These are phyloP conservation scores for Ilyonectria mors-panacis DNA, from an alignment of 2,329 filamentous ascomycete genomes.

Conservation along the genomic window DNA sequence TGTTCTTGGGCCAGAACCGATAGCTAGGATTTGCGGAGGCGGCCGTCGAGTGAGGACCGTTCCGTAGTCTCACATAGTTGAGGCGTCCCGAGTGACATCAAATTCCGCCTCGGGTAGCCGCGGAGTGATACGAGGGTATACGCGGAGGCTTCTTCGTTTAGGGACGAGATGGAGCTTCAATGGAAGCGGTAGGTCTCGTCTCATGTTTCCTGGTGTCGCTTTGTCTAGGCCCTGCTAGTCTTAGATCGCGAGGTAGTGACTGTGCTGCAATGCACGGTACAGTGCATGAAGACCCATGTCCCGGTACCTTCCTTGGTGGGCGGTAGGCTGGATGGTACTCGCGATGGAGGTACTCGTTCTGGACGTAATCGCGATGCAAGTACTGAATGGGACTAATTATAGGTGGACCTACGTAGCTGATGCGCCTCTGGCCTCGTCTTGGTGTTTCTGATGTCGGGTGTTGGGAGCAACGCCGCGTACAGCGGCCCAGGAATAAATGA, in stretches of 20 bases:
- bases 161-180: background rate
- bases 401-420: background rate
- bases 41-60: background rate
- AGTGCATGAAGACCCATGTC: background rate
- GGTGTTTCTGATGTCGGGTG: background rate
- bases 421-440: background rate
- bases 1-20: conserved; percentile 4
- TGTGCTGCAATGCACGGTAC: background rate
- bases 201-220: background rate
- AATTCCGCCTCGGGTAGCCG: background rate
- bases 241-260: background rate
- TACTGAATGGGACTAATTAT: conserved; percentile 12
- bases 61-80: background rate
- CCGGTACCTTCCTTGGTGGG: background rate
- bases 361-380: background rate
- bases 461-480: conserved; percentile 14
- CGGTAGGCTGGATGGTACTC: background rate
- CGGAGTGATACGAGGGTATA: background rate
- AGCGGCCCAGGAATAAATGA: conserved; percentile 12
- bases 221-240: background rate
- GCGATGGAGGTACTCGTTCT: background rate
- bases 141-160: background rate
- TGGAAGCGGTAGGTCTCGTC: background rate
- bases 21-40: background rate
- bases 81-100: background rate